Evolutionary conservation across 23 red algal genomes (phyloP).

Genomic region (Gracilariopsis chorda): DNA sequence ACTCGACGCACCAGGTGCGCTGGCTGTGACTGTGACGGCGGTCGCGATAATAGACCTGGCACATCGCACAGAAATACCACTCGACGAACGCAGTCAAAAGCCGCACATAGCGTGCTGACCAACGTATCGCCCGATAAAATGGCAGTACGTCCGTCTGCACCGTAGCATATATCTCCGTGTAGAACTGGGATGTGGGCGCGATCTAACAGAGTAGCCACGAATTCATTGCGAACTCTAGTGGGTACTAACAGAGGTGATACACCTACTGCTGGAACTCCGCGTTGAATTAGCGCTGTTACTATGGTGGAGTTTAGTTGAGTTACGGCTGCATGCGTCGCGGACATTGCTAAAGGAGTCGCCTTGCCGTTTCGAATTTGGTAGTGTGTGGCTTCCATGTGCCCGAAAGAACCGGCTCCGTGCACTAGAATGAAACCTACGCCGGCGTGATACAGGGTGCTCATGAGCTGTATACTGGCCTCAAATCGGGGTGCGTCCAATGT

Average conservation of each 20-base stretch:
- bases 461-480: background rate
- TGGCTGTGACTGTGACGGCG: background rate
- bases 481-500: background rate
- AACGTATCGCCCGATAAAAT: slow-evolving; percentile 18
- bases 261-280: slow-evolving; percentile 21
- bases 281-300: background rate
- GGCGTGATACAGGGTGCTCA: background rate
- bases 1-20: background rate
- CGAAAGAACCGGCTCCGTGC: slow-evolving; percentile 38
- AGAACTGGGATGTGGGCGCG: slow-evolving; percentile 22
- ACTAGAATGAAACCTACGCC: slow-evolving; percentile 15
- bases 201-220: slow-evolving; percentile 32
- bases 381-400: slow-evolving; percentile 7
- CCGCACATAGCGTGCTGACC: background rate
- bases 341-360: background rate
- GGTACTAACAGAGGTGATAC: slow-evolving; percentile 39
- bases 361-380: background rate
- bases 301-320: background rate
- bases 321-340: slow-evolving; percentile 4
- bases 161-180: slow-evolving; percentile 32
- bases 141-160: slow-evolving; percentile 12
- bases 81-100: background rate
- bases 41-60: background rate
- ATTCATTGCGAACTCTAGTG: background rate
- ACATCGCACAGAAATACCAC: slow-evolving; percentile 18